phyloP scores from a whole-genome alignment of 2,329 filamentous ascomycete genomes.

The Microdochium bolleyi region DNA sequence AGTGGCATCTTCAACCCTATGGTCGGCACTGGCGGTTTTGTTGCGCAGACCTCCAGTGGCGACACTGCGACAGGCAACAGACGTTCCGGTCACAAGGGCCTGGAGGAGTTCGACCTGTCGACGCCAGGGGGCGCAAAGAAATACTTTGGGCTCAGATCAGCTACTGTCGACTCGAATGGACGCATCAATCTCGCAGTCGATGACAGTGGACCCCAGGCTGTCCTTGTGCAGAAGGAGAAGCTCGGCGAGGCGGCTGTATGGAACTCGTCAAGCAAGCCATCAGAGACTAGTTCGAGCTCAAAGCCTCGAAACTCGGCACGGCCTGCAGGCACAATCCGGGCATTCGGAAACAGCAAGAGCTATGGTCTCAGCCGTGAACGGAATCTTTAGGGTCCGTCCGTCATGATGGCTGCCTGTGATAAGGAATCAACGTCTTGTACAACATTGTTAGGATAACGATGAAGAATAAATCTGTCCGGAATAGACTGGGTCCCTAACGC shows the following conservation, averaged over 20 bases:
- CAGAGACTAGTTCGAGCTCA: not conserved
- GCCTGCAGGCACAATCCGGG: not conserved
- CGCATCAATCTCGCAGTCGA: conserved; percentile 35
- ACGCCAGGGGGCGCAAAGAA: conserved; percentile 46
- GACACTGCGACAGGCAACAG: conserved; percentile 32
- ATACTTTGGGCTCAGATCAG: conserved; percentile 36
- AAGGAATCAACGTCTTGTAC: not conserved
- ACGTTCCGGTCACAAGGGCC: conserved; percentile 13
- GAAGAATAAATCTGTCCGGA: too few relatives aligned
- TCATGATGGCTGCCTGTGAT: not conserved
- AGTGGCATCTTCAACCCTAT: conserved; percentile 24
- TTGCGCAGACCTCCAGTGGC: conserved; percentile 31
- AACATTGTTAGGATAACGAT: not conserved
- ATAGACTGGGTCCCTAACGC: too few relatives aligned
- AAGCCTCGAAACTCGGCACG: not conserved
- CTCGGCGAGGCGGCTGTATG: conserved; percentile 12
- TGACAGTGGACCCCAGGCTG: conserved; percentile 27
- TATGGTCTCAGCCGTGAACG: not conserved
- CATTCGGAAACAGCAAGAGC: not conserved
- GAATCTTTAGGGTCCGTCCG: not conserved
- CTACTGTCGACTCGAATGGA: conserved; percentile 40
- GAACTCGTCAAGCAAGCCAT: not conserved
- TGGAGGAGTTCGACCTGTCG: conserved; percentile 35
- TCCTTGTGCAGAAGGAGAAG: conserved; percentile 38
- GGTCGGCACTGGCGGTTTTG: conserved; percentile 48